These are phyloP conservation scores for Cryphonectria parasitica DNA, from an alignment of 2,329 filamentous ascomycete genomes.

Conservation along the genomic window DNA sequence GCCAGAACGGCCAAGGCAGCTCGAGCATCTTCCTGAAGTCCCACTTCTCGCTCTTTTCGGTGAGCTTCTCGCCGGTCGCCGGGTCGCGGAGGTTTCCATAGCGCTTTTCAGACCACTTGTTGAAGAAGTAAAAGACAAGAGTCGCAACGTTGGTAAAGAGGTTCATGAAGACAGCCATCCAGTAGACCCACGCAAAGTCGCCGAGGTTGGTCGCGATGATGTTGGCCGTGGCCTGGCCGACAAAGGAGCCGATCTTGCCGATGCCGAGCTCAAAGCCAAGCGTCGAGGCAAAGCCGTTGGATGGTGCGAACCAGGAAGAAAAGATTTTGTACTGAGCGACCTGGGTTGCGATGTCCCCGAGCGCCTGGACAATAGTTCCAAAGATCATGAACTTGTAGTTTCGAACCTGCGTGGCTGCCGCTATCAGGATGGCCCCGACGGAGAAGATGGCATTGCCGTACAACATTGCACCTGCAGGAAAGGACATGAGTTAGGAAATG, in stretches of 20 bases:
- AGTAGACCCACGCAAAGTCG: slow-evolving; percentile 65
- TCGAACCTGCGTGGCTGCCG: slow-evolving; percentile 58
- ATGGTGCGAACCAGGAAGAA: slow-evolving; percentile 66
- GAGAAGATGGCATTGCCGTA: slow-evolving; percentile 66
- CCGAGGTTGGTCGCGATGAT: slow-evolving; percentile 60
- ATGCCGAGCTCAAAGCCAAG: slow-evolving; percentile 63
- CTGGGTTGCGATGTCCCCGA: slow-evolving; percentile 68
- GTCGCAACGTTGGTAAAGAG: slow-evolving; percentile 63
- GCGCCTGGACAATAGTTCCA: slow-evolving; percentile 56
- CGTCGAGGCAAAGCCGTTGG: slow-evolving; percentile 64
- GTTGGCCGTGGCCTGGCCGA: slow-evolving; percentile 63
- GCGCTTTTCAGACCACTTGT: slow-evolving; percentile 50
- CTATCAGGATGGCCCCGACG: slow-evolving; percentile 61
- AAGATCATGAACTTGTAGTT: slow-evolving; percentile 65
- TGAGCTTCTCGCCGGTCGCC: slow-evolving; percentile 62
- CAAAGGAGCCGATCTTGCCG: slow-evolving; percentile 64
- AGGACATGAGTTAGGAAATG: not conserved
- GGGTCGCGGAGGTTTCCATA: slow-evolving; percentile 54
- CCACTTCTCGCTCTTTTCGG: slow-evolving; percentile 62
- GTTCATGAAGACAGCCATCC: slow-evolving; percentile 66
- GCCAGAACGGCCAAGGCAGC: slow-evolving; percentile 65
- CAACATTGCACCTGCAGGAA: slow-evolving; percentile 52
- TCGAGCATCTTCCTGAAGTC: slow-evolving; percentile 59
- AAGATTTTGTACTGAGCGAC: slow-evolving; percentile 69
- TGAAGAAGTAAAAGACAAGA: slow-evolving; percentile 59